Evolutionary conservation across 192 early-diverging fungal genomes (phyloP).

Genomic region (Thamnidium elegans): DNA sequence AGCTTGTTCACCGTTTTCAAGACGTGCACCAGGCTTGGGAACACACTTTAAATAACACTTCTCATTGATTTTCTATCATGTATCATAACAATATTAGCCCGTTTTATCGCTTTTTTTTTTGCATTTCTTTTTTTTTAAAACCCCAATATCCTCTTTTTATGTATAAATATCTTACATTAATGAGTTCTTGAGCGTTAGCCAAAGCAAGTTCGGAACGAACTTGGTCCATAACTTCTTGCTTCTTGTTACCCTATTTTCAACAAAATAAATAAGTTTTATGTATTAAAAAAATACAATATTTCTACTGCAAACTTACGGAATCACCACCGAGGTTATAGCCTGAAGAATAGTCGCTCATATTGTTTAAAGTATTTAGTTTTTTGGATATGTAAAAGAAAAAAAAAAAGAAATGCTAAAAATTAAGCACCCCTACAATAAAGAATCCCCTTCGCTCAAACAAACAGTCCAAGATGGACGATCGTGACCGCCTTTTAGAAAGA

Average conservation of each 20-base stretch:
- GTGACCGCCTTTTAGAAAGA: no score
- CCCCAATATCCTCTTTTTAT: not conserved
- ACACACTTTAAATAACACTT: constrained; percentile 87
- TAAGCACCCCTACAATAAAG: no score
- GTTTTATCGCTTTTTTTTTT: not conserved
- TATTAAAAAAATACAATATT: not conserved
- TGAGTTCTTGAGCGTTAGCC: constrained; percentile 80
- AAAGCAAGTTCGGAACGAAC: constrained; percentile 74
- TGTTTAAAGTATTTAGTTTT: no score
- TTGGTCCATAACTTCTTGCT: constrained; percentile 75
- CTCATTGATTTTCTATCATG: constrained; percentile 76
- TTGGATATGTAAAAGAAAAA: no score
- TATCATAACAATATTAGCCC: not conserved
- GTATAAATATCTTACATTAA: constrained; percentile 51
- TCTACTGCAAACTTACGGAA: constrained; percentile 14
- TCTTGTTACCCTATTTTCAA: constrained; percentile 44
- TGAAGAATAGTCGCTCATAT: constrained; percentile 24
- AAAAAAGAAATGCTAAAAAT: no score
- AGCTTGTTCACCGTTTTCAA: constrained; percentile 68
- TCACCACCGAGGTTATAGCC: constrained; percentile 21
- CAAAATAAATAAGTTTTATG: not conserved
- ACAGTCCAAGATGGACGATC: no score
- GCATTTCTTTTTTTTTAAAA: not conserved
- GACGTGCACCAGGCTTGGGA: constrained; percentile 63
- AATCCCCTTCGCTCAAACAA: no score